Evolutionary conservation across 768 basidiomycete genomes (phyloP).

Genomic region (Megacollybia marginata): DNA sequence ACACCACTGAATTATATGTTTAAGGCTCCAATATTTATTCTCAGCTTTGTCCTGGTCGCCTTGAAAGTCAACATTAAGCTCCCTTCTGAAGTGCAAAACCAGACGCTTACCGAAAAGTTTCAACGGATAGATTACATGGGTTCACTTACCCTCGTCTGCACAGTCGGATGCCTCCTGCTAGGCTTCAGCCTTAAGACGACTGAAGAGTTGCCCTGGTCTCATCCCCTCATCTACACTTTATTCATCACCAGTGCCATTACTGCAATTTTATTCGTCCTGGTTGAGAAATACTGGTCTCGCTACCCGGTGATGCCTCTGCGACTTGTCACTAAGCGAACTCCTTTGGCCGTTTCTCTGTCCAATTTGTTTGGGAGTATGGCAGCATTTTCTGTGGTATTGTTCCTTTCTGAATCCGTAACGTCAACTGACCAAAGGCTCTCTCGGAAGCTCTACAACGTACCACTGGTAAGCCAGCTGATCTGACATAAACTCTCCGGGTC

Average conservation of each 20-base stretch:
- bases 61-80: slow-evolving; percentile 74
- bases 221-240: slow-evolving; percentile 65
- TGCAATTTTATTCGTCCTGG: slow-evolving; percentile 56
- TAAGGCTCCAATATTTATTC: slow-evolving; percentile 70
- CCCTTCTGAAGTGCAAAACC: slow-evolving; percentile 57
- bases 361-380: slow-evolving; percentile 75
- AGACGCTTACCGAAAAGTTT: slow-evolving; percentile 54
- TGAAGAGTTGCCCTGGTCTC: slow-evolving; percentile 70
- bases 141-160: slow-evolving; percentile 68
- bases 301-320: slow-evolving; percentile 90
- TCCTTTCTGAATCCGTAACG: slow-evolving; percentile 5
- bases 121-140: slow-evolving; percentile 82
- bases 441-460: slow-evolving; percentile 73
- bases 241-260: slow-evolving; percentile 50
- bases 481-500: slow-evolving; percentile 6
- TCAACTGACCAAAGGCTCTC: slow-evolving; percentile 9
- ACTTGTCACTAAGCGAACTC: slow-evolving; percentile 70
- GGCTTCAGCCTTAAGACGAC: slow-evolving; percentile 74
- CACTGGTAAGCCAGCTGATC: slow-evolving; percentile 45
- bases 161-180: slow-evolving; percentile 64
- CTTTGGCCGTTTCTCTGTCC: slow-evolving; percentile 70
- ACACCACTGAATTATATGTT: slow-evolving; percentile 1
- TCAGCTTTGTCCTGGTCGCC: slow-evolving; percentile 64
- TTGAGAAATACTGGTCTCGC: slow-evolving; percentile 70
- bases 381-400: slow-evolving; percentile 69